Base-by-base conservation (phyloP, 371 early-diverging fungal genomes). In the Mucor indicus region DNA sequence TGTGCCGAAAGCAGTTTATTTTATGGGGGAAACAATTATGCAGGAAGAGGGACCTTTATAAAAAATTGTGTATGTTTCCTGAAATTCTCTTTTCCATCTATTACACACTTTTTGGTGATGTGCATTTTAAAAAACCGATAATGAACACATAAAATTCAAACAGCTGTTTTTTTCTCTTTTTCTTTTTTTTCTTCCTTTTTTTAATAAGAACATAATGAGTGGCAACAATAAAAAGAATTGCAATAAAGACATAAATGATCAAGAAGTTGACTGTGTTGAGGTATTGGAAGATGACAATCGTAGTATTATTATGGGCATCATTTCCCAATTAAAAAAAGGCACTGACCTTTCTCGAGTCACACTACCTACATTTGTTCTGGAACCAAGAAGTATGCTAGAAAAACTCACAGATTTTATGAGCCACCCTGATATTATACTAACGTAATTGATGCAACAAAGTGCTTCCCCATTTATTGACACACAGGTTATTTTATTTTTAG, bases 321-420 rank as follows among this genome's bases (percentile, higher is more conserved):
- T 94, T 53, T 59, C 83, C 19, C 95, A 96, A 72, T 67, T 96
- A 44, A 64, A 86, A 51, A 87, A 88, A 56, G 92, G 91, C 29
- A 84, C 84, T 70, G 96, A 96, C 66, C 80, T 96, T n/a, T 57
- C 58, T 42, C 58, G 60, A 38, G 86, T 96, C 27, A 91, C 96
- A 19, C 81, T 96, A 21, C 96, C 95, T 9, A 93, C 94, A 11
- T 96, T 96, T 81, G 91, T 96, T 3, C 74, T 96, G 27, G 96
- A 96, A 57, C 89, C 95, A 9, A 76, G 96, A 21, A 88, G 89
- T 62, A 89, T 95, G 79, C 81, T 91, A 37, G 96, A 96, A 61
- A 80, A 92, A 20, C 84, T 95, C 27, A 91, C 95, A 29, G 96
- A 96, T 72, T 95, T 93, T 67, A 85, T 96, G 84, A 79, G 84